A percentile compares a stretch with the other conserved stretches of the same genome.
These are phyloP conservation scores for Hypoxylon perforatum DNA, from an alignment of 495 filamentous ascomycete species.

Conservation along the genomic window DNA sequence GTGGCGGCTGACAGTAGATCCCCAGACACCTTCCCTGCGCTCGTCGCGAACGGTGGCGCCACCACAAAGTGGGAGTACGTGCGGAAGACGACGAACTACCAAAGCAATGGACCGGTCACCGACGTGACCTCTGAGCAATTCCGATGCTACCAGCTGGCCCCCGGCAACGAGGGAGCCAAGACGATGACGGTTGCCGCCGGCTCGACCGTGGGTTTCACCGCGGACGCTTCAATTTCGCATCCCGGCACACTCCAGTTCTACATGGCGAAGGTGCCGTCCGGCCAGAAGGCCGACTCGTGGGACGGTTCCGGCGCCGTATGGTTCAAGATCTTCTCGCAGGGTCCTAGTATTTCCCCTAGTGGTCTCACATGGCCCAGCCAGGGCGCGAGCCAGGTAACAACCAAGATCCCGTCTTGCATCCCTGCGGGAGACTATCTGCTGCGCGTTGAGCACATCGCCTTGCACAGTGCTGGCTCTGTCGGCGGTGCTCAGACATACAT, in stretches of 20 bases:
- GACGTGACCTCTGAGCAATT: constrained; percentile 57
- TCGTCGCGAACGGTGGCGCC: constrained; percentile 35
- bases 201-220: constrained; percentile 54
- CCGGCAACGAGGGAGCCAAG: constrained; percentile 50
- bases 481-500: constrained; percentile 64
- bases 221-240: constrained; percentile 53
- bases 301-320: constrained; percentile 57
- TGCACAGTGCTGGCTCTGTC: constrained; percentile 55
- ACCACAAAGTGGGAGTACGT: constrained; percentile 51
- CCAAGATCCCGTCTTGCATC: constrained; percentile 61
- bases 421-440: constrained; percentile 67
- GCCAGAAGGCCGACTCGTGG: constrained; percentile 54
- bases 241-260: constrained; percentile 54
- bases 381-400: constrained; percentile 49
- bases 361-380: constrained; percentile 53
- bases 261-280: constrained; percentile 58
- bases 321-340: constrained; percentile 63
- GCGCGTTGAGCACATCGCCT: constrained; percentile 67
- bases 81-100: constrained; percentile 51
- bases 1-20: constrained; percentile 17
- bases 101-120: constrained; percentile 57
- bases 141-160: constrained; percentile 53
- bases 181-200: constrained; percentile 55
- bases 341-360: constrained; percentile 47
- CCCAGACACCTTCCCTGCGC: constrained; percentile 48